Evolutionary conservation across 2,329 filamentous ascomycete species (phyloP).

Genomic region (Cyphellophora attinorum): DNA sequence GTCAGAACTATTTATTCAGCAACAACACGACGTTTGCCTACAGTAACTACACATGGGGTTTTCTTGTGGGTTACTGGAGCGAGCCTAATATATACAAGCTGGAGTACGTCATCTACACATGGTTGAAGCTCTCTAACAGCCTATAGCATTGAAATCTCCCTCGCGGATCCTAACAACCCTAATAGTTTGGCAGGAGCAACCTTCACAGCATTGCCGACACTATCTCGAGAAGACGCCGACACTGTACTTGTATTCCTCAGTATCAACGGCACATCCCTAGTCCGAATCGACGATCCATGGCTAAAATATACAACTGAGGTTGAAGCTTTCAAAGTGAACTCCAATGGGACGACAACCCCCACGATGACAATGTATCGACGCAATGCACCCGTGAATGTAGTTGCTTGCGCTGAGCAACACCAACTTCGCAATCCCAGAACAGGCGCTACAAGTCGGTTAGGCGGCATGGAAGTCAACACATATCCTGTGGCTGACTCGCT

Average conservation of each 20-base stretch:
- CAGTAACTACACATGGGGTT: too few relatives aligned
- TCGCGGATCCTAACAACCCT: conserved; percentile 1
- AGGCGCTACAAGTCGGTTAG: too few relatives aligned
- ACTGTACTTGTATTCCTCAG: conserved; percentile 10
- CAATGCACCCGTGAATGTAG: conserved; percentile 6
- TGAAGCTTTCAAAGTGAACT: too few relatives aligned
- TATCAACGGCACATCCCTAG: conserved; percentile 10
- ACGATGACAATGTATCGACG: conserved; percentile 6
- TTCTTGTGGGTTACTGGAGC: too few relatives aligned
- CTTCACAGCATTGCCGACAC: conserved; percentile 8
- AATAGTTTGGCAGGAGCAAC: conserved; percentile 2
- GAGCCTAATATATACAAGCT: too few relatives aligned
- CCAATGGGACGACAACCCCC: too few relatives aligned
- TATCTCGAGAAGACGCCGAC: conserved; percentile 6
- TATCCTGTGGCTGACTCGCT: conserved; percentile 6
- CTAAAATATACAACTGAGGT: conserved; percentile 1
- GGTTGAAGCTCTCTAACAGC: too few relatives aligned
- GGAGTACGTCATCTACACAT: too few relatives aligned
- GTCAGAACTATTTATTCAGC: too few relatives aligned
- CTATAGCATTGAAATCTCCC: too few relatives aligned
- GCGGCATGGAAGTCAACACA: conserved; percentile 10
- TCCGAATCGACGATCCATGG: conserved; percentile 12
- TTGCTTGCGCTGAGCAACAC: conserved; percentile 13
- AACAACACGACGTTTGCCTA: too few relatives aligned
- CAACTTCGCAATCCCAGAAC: conserved; percentile 11